Evolutionary conservation across 73 alveolate species (phyloP), one percentile per base, ranked within the genome.

Genomic region (Paraurostyla sp.): DNA sequence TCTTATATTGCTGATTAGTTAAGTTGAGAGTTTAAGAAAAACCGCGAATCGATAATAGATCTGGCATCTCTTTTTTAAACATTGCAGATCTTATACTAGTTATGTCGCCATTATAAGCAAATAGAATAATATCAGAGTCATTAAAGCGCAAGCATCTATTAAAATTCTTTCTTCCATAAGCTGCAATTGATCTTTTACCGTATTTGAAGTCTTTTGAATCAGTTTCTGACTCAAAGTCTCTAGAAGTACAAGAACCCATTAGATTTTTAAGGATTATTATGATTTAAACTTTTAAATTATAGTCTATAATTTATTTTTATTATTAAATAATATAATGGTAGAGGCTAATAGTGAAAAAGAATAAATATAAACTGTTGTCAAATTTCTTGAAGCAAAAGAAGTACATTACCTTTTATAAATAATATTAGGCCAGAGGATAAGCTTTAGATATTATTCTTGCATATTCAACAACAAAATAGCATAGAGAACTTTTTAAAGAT

Each of bases 401-500:
- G n/a, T n/a, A n/a, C n/a, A n/a, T n/a, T n/a, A n/a, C n/a, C n/a
- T n/a, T n/a, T n/a, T n/a, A n/a, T n/a, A n/a, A n/a, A n/a, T n/a
- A n/a, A 60, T 38, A 7, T 13, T 45, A 73, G 86, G 48, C 86
- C 0, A 18, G 46, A 73, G 86, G 38, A 45, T 23, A 40, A 9
- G 86, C 86, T 7, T 35, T 73, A 6, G 86, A 73, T 73, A 73
- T 73, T 25, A 49, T 73, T 23, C 50, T 73, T 2, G 56, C 86
- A 13, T 73, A 73, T 30, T 73, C 86, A 33, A 73, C 86, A 3
- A 73, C 86, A 11, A 29, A 23, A 45, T 49, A 73, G 27, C 6
- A 73, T 73, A 73, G 86, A 73, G 86, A 73, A 50, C 86, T 73
- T 2, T 73, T 73, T 38, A 13, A 48, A 4, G 86, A 56, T 22